Conservation (phyloP, 2,329 filamentous ascomycete species). For the Nemania bipapillata region DNA sequence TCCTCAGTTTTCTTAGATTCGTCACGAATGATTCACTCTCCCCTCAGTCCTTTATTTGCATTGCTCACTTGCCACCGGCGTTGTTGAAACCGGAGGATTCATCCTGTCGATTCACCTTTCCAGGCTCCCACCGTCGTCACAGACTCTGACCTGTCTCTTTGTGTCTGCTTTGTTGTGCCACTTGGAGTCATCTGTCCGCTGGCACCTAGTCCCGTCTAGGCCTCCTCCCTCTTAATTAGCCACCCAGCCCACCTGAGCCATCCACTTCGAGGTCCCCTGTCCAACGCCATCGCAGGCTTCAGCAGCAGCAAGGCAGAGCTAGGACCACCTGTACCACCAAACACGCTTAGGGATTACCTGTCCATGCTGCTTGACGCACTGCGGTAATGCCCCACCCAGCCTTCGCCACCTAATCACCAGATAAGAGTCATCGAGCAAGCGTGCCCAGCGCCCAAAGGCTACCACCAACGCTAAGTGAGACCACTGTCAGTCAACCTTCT, state of each 20-base stretch:
- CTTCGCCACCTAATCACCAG: slow-evolving; percentile 52
- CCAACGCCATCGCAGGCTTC: slow-evolving; percentile 36
- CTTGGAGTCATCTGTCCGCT: slow-evolving; percentile 43
- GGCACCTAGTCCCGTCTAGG: slow-evolving; percentile 43
- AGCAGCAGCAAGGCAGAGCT: slow-evolving; percentile 34
- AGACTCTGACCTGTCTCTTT: slow-evolving; percentile 30
- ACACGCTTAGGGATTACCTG: slow-evolving; percentile 31
- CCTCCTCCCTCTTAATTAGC: slow-evolving; percentile 38
- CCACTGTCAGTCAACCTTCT: slow-evolving; percentile 42
- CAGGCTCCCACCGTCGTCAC: slow-evolving; percentile 47
- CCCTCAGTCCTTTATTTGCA: slow-evolving; percentile 43
- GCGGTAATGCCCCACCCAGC: slow-evolving; percentile 47
- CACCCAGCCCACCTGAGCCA: slow-evolving; percentile 36
- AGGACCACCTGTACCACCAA: slow-evolving; percentile 38
- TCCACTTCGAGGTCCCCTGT: slow-evolving; percentile 33
- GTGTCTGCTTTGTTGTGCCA: slow-evolving; percentile 39
- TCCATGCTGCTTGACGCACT: slow-evolving; percentile 24
- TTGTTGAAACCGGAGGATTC: slow-evolving; percentile 46
- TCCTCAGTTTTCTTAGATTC: slow-evolving; percentile 38
- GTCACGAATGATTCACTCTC: slow-evolving; percentile 41
- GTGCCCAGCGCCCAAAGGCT: slow-evolving; percentile 43
- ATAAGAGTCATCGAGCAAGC: slow-evolving; percentile 52
- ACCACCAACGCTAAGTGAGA: slow-evolving; percentile 41
- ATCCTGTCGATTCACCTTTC: slow-evolving; percentile 43
- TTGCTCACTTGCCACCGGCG: slow-evolving; percentile 47